Evolutionary conservation across 2,329 filamentous ascomycete species (phyloP).

Genomic region (Dendrostoma leiphaemia): DNA sequence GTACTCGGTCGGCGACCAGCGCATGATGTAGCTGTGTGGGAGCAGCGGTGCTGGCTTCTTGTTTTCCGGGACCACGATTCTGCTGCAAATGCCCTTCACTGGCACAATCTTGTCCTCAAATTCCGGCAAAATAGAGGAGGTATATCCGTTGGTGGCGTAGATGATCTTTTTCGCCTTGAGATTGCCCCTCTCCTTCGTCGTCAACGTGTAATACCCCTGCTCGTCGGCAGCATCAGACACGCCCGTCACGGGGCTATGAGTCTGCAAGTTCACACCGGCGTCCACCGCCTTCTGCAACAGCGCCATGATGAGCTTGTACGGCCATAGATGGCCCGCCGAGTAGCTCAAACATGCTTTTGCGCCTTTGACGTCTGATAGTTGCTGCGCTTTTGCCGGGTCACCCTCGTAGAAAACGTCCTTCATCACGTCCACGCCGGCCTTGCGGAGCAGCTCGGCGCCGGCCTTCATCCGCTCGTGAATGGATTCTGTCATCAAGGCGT

Average conservation of each 20-base stretch:
- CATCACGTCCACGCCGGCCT: conserved; percentile 25
- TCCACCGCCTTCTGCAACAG: conserved; percentile 23
- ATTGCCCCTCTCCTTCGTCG: conserved; percentile 18
- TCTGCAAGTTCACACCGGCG: conserved; percentile 29
- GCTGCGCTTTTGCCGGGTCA: conserved; percentile 26
- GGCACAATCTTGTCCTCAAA: conserved; percentile 31
- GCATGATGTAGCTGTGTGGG: conserved; percentile 23
- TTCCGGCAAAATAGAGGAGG: conserved; percentile 29
- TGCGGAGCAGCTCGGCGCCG: conserved; percentile 29
- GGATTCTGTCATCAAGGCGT: conserved; percentile 33
- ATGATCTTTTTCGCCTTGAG: conserved; percentile 26
- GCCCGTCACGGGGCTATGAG: conserved; percentile 22
- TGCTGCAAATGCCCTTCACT: conserved; percentile 28
- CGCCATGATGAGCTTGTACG: conserved; percentile 31
- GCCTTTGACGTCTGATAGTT: conserved; percentile 34
- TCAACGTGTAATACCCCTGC: conserved; percentile 20
- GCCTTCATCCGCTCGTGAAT: conserved; percentile 24
- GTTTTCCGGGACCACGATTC: conserved; percentile 14
- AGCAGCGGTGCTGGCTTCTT: conserved; percentile 15
- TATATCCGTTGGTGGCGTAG: conserved; percentile 34
- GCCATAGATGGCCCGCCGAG: conserved; percentile 28
- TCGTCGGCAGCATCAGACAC: conserved; percentile 19
- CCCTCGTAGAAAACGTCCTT: conserved; percentile 28
- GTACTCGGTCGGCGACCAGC: conserved; percentile 21
- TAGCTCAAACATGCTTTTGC: conserved; percentile 33